These are phyloP conservation scores for Wickerhamiella qilinensis DNA, from an alignment of 805 yeast species.

Conservation along the genomic window DNA sequence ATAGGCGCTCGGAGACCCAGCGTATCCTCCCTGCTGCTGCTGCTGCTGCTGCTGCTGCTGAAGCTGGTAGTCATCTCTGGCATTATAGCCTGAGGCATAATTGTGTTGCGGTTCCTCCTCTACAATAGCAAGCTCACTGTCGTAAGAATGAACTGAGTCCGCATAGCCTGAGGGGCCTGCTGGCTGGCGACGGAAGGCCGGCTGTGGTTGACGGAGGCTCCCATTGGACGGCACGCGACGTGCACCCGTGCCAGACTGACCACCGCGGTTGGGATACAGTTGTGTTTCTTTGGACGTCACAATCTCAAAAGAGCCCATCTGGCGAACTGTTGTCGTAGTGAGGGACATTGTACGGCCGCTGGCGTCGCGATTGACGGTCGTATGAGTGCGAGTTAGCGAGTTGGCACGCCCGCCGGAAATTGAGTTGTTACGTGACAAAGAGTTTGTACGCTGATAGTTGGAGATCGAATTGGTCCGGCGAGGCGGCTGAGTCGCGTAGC, in stretches of 20 bases:
- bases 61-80: too few relatives aligned
- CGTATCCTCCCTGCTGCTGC: too few relatives aligned
- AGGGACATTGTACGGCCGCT: conserved; percentile 21
- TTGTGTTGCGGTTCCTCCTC: conserved; percentile 9
- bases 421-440: conserved; percentile 6
- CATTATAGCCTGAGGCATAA: neutral
- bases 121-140: conserved; percentile 12
- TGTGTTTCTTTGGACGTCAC: conserved; percentile 19
- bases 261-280: conserved; percentile 5
- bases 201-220: neutral
- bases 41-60: too few relatives aligned
- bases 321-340: conserved; percentile 23
- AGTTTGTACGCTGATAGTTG: too few relatives aligned
- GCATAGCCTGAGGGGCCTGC: neutral
- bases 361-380: conserved; percentile 17
- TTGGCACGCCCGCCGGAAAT: conserved; percentile 10
- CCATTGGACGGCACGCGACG: neutral
- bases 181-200: conserved; percentile 1
- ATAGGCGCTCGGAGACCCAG: neutral
- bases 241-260: neutral
- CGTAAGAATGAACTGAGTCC: conserved; percentile 10
- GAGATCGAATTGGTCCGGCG: neutral
- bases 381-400: conserved; percentile 17
- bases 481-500: neutral
- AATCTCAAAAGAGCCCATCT: conserved; percentile 23